Evolutionary conservation across 2,329 filamentous ascomycete genomes (phyloP), one percentile per base, ranked within the genome.

Genomic region (Magnaporthales sp.): DNA sequence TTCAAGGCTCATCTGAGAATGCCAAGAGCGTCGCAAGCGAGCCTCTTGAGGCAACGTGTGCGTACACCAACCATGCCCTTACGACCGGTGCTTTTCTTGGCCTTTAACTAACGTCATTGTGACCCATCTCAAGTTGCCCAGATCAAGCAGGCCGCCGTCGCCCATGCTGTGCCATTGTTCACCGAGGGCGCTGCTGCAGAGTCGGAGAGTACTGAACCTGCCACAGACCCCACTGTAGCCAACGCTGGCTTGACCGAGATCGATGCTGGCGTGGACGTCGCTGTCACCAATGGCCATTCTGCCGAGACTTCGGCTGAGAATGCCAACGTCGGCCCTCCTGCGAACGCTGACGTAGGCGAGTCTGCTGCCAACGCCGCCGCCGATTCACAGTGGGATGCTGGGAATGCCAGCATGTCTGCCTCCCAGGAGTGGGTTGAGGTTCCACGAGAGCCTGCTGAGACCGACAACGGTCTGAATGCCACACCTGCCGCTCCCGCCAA

Each of bases 341-440:
- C 79, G 68, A 87, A 87, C 69, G 79, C 83, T 15, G 79, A 78
- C 60, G 81, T 86, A 31, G 76, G 77, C 32, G 84, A 86, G 63
- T 78, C 77, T 13, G 83, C 83, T 65, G 84, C 84, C 67, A 88
- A 87, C 70, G 81, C 83, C 62, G 88, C 89, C 30, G 88, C 83
- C 27, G 88, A 87, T 74, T 54, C 26, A 27, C 86, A 89, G 70
- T 91, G 88, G 89, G 89, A 91, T 71, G 69, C 68, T 8, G 72
- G 71, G 64, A 66, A 66, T 46, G 82, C 81, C 69, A 79, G 81
- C 65, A 71, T 80, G 69, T 77, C 77, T 62, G 70, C 78, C 67
- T 85, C 84, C 1, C 84, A 86, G 75, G 91, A 93, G 70, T 95
- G 91, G 86, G 89, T 96, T 68, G 78, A 92, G 75, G 82, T 91